phyloP scores from a whole-genome alignment of 257 asterid genomes.

The Ilex asprella region DNA sequence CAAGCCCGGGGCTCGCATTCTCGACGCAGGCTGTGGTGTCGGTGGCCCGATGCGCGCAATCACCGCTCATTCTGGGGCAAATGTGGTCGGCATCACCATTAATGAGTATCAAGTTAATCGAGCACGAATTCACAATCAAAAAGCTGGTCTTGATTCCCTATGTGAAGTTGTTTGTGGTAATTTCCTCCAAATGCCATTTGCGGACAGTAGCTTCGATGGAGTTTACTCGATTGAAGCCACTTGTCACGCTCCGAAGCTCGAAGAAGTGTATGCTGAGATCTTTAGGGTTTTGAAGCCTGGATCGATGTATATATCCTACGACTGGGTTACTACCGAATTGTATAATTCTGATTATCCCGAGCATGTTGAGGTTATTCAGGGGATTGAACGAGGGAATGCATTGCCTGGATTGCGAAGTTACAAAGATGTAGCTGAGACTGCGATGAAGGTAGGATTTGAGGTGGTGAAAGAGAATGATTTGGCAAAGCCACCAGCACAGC shows the following conservation, averaged over 20 bases:
- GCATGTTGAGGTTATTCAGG: neutral
- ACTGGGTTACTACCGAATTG: neutral
- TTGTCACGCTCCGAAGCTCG: conserved; percentile 1
- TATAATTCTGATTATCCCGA: neutral
- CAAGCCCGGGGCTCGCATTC: neutral
- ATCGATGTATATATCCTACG: neutral
- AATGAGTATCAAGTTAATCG: neutral
- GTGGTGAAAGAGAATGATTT: neutral
- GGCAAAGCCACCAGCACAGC: neutral
- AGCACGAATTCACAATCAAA: neutral
- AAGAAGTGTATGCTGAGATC: conserved; percentile 1
- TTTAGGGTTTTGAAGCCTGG: neutral
- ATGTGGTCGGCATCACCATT: neutral
- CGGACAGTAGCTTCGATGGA: neutral
- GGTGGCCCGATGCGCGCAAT: conserved; percentile 2
- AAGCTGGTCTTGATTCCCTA: neutral
- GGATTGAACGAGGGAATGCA: neutral
- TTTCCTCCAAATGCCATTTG: neutral
- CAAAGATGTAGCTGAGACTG: neutral
- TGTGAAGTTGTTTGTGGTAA: neutral
- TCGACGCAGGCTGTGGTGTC: neutral
- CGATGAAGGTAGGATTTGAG: neutral
- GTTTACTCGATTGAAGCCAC: conserved; percentile 1
- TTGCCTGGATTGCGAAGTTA: neutral
- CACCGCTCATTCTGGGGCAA: neutral